Evolutionary conservation across 2,329 filamentous ascomycete genomes (phyloP).

Genomic region (Cladophialophora exuberans): DNA sequence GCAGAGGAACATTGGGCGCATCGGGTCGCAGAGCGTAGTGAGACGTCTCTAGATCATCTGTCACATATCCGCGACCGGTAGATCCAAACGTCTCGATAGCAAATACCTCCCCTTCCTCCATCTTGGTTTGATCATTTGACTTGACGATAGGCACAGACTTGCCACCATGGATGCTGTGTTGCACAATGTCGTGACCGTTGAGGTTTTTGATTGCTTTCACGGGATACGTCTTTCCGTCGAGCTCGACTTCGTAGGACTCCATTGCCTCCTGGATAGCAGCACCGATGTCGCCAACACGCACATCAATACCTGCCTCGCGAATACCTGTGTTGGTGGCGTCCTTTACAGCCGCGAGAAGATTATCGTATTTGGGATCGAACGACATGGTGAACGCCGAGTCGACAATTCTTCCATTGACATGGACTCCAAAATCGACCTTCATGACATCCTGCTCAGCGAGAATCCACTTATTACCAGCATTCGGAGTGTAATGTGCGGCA

Average conservation of each 20-base stretch:
- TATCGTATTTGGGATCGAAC: conserved; percentile 70
- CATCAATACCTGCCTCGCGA: conserved; percentile 87
- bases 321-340: conserved; percentile 76
- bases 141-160: conserved; percentile 96
- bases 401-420: conserved; percentile 71
- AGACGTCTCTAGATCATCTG: conserved; percentile 84
- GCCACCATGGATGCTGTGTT: conserved; percentile 86
- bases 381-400: conserved; percentile 72
- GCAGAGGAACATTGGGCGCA: conserved; percentile 73
- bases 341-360: conserved; percentile 67
- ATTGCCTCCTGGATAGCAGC: conserved; percentile 85
- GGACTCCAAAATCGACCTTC: conserved; percentile 74
- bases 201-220: conserved; percentile 86
- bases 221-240: conserved; percentile 75
- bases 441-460: conserved; percentile 69
- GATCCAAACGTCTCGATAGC: conserved; percentile 96
- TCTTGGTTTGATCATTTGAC: conserved; percentile 84
- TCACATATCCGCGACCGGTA: conserved; percentile 85
- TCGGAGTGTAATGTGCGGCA: conserved; percentile 85
- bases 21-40: conserved; percentile 81
- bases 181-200: conserved; percentile 87
- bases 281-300: conserved; percentile 83
- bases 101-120: conserved; percentile 96
- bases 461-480: conserved; percentile 79
- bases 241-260: conserved; percentile 89